Evolutionary conservation across 768 basidiomycete species (phyloP).

Genomic region (Tulasnella sp.): DNA sequence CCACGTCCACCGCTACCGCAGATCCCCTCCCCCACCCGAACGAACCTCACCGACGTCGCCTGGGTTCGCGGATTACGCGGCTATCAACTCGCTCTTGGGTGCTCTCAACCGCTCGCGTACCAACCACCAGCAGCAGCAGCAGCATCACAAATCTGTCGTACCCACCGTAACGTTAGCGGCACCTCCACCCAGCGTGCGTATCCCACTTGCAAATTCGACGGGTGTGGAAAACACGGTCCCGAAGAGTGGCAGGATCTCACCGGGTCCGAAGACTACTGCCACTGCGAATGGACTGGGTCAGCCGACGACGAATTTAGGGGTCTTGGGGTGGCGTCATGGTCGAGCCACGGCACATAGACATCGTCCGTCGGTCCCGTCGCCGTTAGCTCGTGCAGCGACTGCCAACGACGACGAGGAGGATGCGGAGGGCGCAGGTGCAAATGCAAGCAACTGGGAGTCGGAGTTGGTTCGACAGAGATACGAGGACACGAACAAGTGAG

Average conservation of each 20-base stretch:
- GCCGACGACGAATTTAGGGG: neutral
- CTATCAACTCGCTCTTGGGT: slow-evolving; percentile 8
- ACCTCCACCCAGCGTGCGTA: neutral
- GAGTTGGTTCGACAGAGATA: slow-evolving; percentile 9
- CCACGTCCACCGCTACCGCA: neutral
- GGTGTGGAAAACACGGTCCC: too few relatives aligned
- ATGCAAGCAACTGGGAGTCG: neutral
- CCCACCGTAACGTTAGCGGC: neutral
- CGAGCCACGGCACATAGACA: neutral
- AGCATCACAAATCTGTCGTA: neutral
- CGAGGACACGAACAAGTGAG: slow-evolving; percentile 15
- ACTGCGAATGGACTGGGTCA: neutral
- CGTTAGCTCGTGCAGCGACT: neutral
- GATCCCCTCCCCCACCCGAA: neutral
- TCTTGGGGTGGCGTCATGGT: neutral
- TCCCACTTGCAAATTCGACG: neutral
- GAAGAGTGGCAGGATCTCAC: too few relatives aligned
- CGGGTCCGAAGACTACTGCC: too few relatives aligned
- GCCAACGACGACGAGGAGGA: neutral
- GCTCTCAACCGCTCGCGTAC: neutral
- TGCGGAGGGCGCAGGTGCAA: neutral
- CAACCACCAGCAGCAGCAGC: too few relatives aligned
- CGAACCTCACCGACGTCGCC: neutral
- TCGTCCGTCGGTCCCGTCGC: neutral
- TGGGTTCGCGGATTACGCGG: neutral